These are phyloP conservation scores for Lactarius vividus DNA, from an alignment of 768 basidiomycete genomes.

Conservation along the genomic window DNA sequence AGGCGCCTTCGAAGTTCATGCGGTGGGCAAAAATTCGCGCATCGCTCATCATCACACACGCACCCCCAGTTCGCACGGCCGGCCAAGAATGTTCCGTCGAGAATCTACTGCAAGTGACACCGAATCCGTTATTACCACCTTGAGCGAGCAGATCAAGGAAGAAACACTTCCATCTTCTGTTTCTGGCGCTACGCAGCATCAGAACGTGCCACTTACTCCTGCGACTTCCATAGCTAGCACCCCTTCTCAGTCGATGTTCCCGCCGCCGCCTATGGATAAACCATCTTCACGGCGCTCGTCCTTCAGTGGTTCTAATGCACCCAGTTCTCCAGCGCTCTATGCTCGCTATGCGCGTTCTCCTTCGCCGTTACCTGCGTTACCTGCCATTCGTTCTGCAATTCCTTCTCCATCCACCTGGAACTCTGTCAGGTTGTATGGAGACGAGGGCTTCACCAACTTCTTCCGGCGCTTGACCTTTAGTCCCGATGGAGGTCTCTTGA, in stretches of 20 bases:
- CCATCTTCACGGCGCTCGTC: conserved; percentile 63
- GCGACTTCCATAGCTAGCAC: conserved; percentile 67
- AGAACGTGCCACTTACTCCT: conserved; percentile 53
- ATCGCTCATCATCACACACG: conserved; percentile 69
- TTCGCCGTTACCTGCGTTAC: conserved; percentile 88
- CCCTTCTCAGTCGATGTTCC: conserved; percentile 56
- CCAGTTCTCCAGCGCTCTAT: conserved; percentile 60
- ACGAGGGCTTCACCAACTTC: conserved; percentile 94
- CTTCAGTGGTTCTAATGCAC: conserved; percentile 79
- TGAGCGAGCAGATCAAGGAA: conserved; percentile 54
- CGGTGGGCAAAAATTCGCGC: conserved; percentile 83
- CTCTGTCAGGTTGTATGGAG: conserved; percentile 83
- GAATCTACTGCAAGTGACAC: conserved; percentile 77
- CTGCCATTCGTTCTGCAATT: conserved; percentile 78
- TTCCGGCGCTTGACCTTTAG: conserved; percentile 93
- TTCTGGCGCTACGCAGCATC: conserved; percentile 35
- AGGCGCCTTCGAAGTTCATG: conserved; percentile 85
- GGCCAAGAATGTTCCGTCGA: conserved; percentile 60
- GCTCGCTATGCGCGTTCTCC: conserved; percentile 76
- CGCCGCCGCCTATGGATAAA: conserved; percentile 63
- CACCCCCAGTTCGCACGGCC: conserved; percentile 59
- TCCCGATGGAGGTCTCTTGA: conserved; percentile 87
- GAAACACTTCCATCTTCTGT: conserved; percentile 41
- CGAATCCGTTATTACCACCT: conserved; percentile 53
- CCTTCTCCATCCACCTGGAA: conserved; percentile 53